phyloP scores from a whole-genome alignment of 2,329 filamentous ascomycete species.

The Xylariaceae sp. region DNA sequence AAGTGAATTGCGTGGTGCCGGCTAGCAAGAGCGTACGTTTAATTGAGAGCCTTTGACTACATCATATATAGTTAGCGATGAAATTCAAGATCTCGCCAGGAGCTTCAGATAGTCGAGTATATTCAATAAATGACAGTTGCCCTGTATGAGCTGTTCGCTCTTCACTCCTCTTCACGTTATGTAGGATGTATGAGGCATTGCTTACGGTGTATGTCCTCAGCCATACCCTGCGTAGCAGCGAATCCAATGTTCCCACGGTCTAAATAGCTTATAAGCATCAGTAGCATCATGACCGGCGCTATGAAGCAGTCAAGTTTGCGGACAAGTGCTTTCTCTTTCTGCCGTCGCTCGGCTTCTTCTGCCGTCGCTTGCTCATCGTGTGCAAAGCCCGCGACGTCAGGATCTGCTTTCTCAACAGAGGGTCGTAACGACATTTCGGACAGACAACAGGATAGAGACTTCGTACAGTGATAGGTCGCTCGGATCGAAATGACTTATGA shows the following conservation, averaged over 20 bases:
- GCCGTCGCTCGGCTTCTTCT: conserved; percentile 1
- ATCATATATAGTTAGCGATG: too few species aligned
- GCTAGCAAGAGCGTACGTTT: conserved; percentile 6
- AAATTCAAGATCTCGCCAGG: too few species aligned
- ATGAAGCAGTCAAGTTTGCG: conserved; percentile 14
- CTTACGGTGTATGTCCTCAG: conserved; percentile 10
- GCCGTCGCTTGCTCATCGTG: conserved; percentile 1
- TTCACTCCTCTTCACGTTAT: too few species aligned
- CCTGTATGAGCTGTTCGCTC: too few species aligned
- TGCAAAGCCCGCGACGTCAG: conserved; percentile 2
- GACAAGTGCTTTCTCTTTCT: conserved; percentile 11
- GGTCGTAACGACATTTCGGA: conserved; percentile 1
- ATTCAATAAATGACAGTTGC: too few species aligned
- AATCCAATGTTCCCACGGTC: conserved; percentile 24
- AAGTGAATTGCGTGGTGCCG: neutral
- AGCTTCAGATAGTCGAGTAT: too few species aligned
- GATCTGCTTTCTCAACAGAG: conserved; percentile 3
- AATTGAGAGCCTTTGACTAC: conserved; percentile 14
- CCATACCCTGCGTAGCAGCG: conserved; percentile 22
- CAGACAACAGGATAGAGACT: too few species aligned
- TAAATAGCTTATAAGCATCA: conserved; percentile 19
- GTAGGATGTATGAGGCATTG: too few species aligned
- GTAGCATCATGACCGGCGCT: conserved; percentile 12
- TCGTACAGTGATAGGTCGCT: too few species aligned
- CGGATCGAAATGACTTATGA: too few species aligned